Conservation (phyloP, 768 basidiomycete genomes). For the Xerocomellus chrysenteron region DNA sequence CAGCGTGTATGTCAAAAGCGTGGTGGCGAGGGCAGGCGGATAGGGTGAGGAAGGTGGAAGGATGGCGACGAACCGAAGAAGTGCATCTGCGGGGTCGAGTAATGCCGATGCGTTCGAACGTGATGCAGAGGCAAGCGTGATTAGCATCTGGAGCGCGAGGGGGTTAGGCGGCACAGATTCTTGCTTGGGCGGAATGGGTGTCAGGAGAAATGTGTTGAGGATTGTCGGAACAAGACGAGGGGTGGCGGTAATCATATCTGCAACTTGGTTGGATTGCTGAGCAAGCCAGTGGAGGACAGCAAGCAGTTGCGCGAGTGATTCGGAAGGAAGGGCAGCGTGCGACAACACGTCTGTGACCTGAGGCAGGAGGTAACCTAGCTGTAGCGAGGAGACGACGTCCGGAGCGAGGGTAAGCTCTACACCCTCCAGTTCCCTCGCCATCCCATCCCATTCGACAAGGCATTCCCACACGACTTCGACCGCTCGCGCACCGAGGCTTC, state of each 20-base stretch:
- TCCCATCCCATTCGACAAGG: constrained; percentile 60
- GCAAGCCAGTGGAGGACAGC: constrained; percentile 61
- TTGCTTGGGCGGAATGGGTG: constrained; percentile 45
- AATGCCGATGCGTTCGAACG: constrained; percentile 64
- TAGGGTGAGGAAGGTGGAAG: constrained; percentile 49
- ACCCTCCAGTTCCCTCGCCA: constrained; percentile 32
- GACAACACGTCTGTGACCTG: constrained; percentile 44
- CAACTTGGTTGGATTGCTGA: constrained; percentile 53
- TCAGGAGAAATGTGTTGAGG: constrained; percentile 56
- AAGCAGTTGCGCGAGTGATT: constrained; percentile 57
- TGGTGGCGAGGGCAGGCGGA: constrained; percentile 34
- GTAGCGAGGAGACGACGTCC: constrained; percentile 18
- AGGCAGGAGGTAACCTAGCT: constrained; percentile 47
- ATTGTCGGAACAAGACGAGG: constrained; percentile 52
- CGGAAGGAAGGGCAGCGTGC: constrained; percentile 43
- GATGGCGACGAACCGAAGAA: constrained; percentile 69
- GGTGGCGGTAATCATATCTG: constrained; percentile 50
- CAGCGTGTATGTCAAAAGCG: constrained; percentile 58
- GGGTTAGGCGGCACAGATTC: constrained; percentile 37
- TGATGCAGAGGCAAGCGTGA: constrained; percentile 58
- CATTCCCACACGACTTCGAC: constrained; percentile 76
- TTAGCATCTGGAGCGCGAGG: constrained; percentile 56
- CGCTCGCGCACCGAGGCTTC: constrained; percentile 64
- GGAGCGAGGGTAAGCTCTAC: constrained; percentile 41
- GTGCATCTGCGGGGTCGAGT: constrained; percentile 55